These are phyloP conservation scores for Fragaria ananassa DNA, from an alignment of 306 rosid genomes.

Conservation along the genomic window DNA sequence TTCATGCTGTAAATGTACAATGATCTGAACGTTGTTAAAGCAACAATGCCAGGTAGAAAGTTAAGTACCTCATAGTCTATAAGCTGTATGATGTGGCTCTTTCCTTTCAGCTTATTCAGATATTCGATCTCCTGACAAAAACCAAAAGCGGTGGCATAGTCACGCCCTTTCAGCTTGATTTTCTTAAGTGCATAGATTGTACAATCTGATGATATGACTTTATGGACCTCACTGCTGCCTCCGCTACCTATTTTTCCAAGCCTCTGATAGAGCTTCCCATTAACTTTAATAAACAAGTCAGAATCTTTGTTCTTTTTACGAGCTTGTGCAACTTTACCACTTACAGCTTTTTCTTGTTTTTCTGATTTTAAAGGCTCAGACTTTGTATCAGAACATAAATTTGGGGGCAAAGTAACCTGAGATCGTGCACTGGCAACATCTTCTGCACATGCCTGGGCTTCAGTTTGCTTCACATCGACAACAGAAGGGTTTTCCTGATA, in stretches of 20 bases:
- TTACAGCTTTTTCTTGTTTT: constrained; percentile 57
- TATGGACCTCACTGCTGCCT: constrained; percentile 99
- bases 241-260: constrained; percentile 99
- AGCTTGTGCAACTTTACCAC: constrained; percentile 51
- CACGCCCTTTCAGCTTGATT: constrained; percentile 92
- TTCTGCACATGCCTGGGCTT: constrained; percentile 34
- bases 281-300: constrained; percentile 85
- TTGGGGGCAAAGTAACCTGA: constrained; percentile 41
- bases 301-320: constrained; percentile 83
- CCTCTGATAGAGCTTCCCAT: constrained; percentile 94
- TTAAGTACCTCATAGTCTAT: constrained; percentile 80
- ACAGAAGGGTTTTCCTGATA: constrained; percentile 31
- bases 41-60: constrained; percentile 20
- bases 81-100: constrained; percentile 81
- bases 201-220: constrained; percentile 95
- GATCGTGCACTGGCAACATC: constrained; percentile 39
- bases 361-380: constrained; percentile 51
- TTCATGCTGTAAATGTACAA: constrained; percentile 12
- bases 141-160: constrained; percentile 92
- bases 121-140: constrained; percentile 98
- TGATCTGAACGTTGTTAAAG: constrained; percentile 3
- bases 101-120: constrained; percentile 82
- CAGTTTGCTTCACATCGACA: constrained; percentile 35
- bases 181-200: constrained; percentile 84
- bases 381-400: constrained; percentile 44